Conservation (phyloP, 306 rosid species). For the Hylodesmum podocarpum region DNA sequence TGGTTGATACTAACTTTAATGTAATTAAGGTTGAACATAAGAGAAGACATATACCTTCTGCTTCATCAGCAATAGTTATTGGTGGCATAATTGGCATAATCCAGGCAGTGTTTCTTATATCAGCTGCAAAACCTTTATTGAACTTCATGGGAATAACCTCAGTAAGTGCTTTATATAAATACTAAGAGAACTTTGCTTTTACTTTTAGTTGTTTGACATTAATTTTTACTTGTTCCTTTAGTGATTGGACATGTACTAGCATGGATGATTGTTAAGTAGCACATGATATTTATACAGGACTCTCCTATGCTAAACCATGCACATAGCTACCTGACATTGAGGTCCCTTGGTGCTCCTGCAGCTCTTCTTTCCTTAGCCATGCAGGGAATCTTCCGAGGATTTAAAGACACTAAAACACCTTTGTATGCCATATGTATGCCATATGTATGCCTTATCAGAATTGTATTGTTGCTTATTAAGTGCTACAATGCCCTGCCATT, state of each 20-base stretch:
- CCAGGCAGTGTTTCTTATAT: conserved; percentile 66
- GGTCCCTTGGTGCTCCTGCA: conserved; percentile 88
- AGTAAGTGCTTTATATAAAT: conserved; percentile 42
- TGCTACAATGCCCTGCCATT: neutral
- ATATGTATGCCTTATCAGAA: conserved; percentile 46
- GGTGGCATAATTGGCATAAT: conserved; percentile 72
- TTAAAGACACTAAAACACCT: conserved; percentile 83
- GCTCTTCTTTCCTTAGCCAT: conserved; percentile 82
- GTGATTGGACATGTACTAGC: neutral
- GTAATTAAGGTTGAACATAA: conserved; percentile 17
- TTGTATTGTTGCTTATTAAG: neutral
- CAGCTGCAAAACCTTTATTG: conserved; percentile 64
- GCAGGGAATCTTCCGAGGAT: conserved; percentile 88
- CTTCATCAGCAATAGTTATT: conserved; percentile 75
- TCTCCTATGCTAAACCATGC: conserved; percentile 71
- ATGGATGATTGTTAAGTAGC: neutral
- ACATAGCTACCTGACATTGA: conserved; percentile 58
- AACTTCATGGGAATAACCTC: conserved; percentile 70
- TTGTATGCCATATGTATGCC: conserved; percentile 73
- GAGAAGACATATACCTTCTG: conserved; percentile 71
- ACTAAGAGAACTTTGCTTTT: neutral
- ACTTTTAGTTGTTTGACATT: neutral
- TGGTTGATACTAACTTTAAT: conserved; percentile 28
- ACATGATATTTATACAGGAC: conserved; percentile 50
- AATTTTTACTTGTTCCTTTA: neutral